phyloP scores from a whole-genome alignment of 495 filamentous ascomycete species.

The Aspergillus carlsbadensis region DNA sequence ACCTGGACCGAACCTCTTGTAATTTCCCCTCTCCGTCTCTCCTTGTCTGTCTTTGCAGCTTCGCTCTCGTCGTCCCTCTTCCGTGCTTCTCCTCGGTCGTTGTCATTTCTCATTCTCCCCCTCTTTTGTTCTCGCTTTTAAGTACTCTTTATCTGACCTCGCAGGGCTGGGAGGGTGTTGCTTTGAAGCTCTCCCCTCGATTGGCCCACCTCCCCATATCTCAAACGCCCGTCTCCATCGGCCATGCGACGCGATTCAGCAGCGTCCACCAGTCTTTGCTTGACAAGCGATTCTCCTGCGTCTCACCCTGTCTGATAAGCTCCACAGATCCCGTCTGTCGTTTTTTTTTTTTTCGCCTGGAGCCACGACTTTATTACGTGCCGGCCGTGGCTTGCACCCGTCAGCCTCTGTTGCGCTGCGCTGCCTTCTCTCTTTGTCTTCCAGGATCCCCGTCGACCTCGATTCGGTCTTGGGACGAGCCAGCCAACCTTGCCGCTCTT shows the following conservation, averaged over 20 bases:
- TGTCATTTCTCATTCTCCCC: background rate
- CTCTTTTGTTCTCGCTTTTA: background rate
- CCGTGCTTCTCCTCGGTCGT: background rate
- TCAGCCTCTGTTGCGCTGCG: background rate
- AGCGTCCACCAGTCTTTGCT: conserved; percentile 6
- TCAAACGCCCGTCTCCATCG: conserved; percentile 13
- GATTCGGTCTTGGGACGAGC: background rate
- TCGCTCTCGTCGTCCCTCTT: background rate
- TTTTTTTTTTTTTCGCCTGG: background rate
- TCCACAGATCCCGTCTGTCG: conserved; percentile 8
- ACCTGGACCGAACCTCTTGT: background rate
- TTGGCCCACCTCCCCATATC: conserved; percentile 15
- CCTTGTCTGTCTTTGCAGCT: background rate
- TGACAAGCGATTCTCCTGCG: conserved; percentile 1
- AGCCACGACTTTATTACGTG: background rate
- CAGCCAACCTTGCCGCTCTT: background rate
- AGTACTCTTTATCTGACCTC: background rate
- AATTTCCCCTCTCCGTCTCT: conserved; percentile 7
- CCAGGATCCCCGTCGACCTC: background rate
- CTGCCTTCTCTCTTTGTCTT: conserved; percentile 5
- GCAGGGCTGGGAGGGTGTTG: background rate
- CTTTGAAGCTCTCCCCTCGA: conserved; percentile 1
- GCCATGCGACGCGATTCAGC: conserved; percentile 7
- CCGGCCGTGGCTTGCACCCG: conserved; percentile 1
- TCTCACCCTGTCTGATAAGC: conserved; percentile 15